Conservation (phyloP, 2,329 filamentous ascomycete genomes). For the Colletotrichum sp. region DNA sequence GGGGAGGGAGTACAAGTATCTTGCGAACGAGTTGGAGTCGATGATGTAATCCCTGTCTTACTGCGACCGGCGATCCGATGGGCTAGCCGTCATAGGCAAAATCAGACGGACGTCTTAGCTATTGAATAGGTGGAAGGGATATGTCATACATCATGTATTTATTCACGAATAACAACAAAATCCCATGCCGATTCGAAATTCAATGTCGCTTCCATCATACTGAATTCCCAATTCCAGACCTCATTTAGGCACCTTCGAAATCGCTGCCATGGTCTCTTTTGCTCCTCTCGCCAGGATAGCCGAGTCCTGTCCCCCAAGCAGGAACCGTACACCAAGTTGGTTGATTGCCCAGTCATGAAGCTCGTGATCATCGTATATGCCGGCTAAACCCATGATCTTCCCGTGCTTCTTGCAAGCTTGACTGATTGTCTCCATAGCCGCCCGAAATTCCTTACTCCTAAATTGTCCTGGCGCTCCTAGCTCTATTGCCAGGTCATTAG, state of each 20-base stretch:
- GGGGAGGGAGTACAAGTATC: neutral
- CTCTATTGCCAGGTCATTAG: constrained; percentile 32
- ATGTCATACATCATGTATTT: neutral
- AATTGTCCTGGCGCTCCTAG: constrained; percentile 27
- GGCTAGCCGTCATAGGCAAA: neutral
- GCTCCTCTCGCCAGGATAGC: constrained; percentile 5
- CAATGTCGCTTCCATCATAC: neutral
- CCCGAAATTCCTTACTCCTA: constrained; percentile 20
- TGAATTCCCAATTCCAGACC: neutral
- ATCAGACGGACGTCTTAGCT: neutral
- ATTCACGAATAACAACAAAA: neutral
- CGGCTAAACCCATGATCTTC: constrained; percentile 28
- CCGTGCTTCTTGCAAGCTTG: constrained; percentile 23
- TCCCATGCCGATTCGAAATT: neutral
- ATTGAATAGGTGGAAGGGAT: neutral
- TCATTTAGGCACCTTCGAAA: neutral
- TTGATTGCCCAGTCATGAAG: constrained; percentile 24
- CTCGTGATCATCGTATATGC: constrained; percentile 25
- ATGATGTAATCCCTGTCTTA: neutral
- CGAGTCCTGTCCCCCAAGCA: constrained; percentile 24
- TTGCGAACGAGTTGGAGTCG: neutral
- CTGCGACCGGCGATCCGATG: neutral
- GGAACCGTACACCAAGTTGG: constrained; percentile 20
- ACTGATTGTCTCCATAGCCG: constrained; percentile 21
- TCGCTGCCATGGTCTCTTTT: neutral